Evolutionary conservation across 2,329 filamentous ascomycete genomes (phyloP), one percentile per base, ranked within the genome.

Genomic region (Aspergillaceae sp.): DNA sequence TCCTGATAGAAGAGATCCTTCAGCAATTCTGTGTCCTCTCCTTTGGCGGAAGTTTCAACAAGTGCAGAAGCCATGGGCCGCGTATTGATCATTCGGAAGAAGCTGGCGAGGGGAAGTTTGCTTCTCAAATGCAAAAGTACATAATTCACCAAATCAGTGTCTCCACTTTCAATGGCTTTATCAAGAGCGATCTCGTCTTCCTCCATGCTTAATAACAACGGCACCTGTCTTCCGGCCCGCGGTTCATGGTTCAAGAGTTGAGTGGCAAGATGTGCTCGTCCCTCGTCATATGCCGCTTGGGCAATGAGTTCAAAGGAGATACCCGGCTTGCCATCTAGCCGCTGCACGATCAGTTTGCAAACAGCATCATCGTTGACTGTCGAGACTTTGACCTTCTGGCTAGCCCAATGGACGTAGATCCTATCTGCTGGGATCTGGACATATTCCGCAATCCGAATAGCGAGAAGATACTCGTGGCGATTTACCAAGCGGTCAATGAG

Each of bases 1-100:
- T 97, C 92, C 69, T 97, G 92, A 64, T 98, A 98, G 70, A 92
- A 98, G 3, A 98, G 74, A 61, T 97, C 92, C 60, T 97, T 98
- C 28, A 98, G 79, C 26, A 98, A 68, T 45, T 86, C 82, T 0
- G 79, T 77, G 57, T 94, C 89, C 58, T 94, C 85, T 43, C 87
- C 81, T 43, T 78, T 74, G 0, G 92, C 91, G 0, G 84, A 84
- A 1, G 88, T 79, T 66, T 98, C 92, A 27, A 98, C 87, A 7
- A 98, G 78, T 0, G 92, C 87, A 2, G 87, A 89, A 3, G 92
- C 92, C 28, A 87, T 78, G 0, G 91, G 89, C 1, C 90, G 82
- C 44, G 78, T 80, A 65, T 90, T 96, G 69, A 97, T 88, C 41
- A 84, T 84, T 42, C 89, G 83, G 75, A 98, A 97, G 74, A 98